These are phyloP conservation scores for Oxyria digyna DNA, from an alignment of 148 eudicot species.

Conservation along the genomic window DNA sequence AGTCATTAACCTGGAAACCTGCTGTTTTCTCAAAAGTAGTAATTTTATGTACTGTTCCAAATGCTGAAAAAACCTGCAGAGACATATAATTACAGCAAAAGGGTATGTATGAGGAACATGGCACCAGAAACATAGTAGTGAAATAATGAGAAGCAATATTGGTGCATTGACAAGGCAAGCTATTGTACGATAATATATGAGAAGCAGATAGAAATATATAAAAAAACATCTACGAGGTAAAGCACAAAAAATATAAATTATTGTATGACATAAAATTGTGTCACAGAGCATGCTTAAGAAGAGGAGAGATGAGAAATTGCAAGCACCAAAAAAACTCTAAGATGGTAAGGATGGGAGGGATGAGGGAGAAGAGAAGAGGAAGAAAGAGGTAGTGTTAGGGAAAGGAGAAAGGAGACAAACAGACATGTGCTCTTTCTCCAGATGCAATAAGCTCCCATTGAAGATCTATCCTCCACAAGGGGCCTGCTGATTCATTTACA, in stretches of 20 bases:
- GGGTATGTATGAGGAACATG: background rate
- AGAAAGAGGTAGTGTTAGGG: constrained; percentile 86
- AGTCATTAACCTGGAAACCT: constrained; percentile 66
- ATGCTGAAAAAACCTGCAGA: constrained; percentile 85
- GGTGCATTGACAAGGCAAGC: constrained; percentile 1
- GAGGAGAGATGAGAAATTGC: constrained; percentile 15
- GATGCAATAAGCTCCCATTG: constrained; percentile 96
- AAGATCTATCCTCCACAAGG: constrained; percentile 80
- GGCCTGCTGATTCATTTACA: constrained; percentile 98
- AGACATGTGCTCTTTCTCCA: constrained; percentile 96
- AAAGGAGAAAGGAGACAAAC: constrained; percentile 99
- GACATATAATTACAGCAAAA: background rate
- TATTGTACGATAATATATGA: background rate
- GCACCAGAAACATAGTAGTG: no score
- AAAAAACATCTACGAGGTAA: background rate
- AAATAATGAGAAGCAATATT: no score
- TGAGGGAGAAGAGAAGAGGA: constrained; percentile 56
- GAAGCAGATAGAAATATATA: background rate
- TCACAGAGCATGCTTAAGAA: background rate
- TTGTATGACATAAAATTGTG: background rate
- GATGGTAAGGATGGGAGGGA: constrained; percentile 43
- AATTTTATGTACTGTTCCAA: constrained; percentile 94
- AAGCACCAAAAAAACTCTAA: constrained; percentile 31
- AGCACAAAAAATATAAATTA: background rate
- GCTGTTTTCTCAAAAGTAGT: constrained; percentile 99